Evolutionary conservation across 768 basidiomycete genomes (phyloP), one percentile per base, ranked within the genome.

Genomic region (Goffeauzyma gilvescens): DNA sequence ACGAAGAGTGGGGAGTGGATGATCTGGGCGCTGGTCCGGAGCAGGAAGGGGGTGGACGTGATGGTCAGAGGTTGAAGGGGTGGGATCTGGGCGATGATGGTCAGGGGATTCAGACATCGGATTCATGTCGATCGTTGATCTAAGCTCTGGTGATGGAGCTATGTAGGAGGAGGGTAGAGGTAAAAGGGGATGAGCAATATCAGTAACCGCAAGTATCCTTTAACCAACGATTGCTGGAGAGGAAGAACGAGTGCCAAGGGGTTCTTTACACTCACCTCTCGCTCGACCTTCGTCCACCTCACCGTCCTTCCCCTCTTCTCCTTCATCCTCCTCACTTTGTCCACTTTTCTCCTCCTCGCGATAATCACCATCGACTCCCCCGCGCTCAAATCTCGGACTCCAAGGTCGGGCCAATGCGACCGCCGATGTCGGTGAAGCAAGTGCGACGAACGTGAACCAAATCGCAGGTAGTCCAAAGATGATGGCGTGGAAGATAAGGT

Each of bases 401-500:
- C 25, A 13, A 28, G 18, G 28, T 28, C 31, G 15, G 28, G 28
- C 28, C n/a, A 30, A n/a, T n/a, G 28, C 8, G 7, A 38, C 12
- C 8, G 10, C 12, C 10, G 47, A 49, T 3, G 47, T 44, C n/a
- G 38, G 41, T 13, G 47, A 49, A 27, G 41, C 35, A 17, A 49
- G 38, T 14, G 42, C 25, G 18, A 49, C 47, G 8, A 49, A 17
- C 6, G 47, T 49, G 38, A 43, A 49, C 42, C 42, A 49, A 27
- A 38, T 10, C 24, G 42, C 47, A 9, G 47, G 42, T 13, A 44
- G 23, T 2, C 33, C 34, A 38, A 49, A 49, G n/a, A 49, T 49
- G 14, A 40, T 8, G 21, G 24, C 47, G 26, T 49, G 47, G 13
- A 49, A 28, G 36, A 49, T 39, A 5, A 49, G 15, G n/a, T 42